Evolutionary conservation across 805 yeast genomes (phyloP), one percentile per base, ranked within the genome.

Genomic region (Clavispora santaluciae): DNA sequence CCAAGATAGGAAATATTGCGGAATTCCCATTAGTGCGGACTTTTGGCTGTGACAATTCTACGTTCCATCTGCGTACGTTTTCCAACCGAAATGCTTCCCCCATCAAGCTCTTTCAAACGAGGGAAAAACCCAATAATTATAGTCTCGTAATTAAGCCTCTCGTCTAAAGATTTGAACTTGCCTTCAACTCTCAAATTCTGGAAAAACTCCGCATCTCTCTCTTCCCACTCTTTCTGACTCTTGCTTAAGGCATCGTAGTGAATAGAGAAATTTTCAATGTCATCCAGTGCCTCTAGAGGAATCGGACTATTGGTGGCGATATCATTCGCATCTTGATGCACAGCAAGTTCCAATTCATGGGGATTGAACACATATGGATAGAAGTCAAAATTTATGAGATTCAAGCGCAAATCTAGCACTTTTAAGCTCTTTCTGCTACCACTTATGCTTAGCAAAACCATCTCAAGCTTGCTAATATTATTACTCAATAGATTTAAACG

Each of bases 311-410:
- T 13, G 11, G 36, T n/a, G 9, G 36, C 4, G 5, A 6, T 20
- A 8, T 16, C 16, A 28, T 15, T 46, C 46, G 16, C 3, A 5
- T 20, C 31, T 15, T 18, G n/a, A 9, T 22, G 13, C 13, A 21
- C 7, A 7, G 46, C 46, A 23, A 50, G 50, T 20, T 59, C 68
- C 5, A 39, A 38, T 37, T 69, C 78, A 7, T 64, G 64, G 4
- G 75, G 73, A 45, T 69, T 71, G 55, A 77, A 76, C 1, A 77
- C 77, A 48, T 68, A 75, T 0, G 83, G 79, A 51, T 77, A 76
- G 36, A 72, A 61, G 9, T 66, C 70, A 33, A 61, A 56, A 31
- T 70, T 75, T 21, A 75, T 44, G 12, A 78, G 73, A 46, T 77
- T 77, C 40, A 76, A 68, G 26, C 81, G 60, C 36, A 75, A 41